Evolutionary conservation across 768 basidiomycete genomes (phyloP), one percentile per base, ranked within the genome.

Genomic region (Scleroderma bovista): DNA sequence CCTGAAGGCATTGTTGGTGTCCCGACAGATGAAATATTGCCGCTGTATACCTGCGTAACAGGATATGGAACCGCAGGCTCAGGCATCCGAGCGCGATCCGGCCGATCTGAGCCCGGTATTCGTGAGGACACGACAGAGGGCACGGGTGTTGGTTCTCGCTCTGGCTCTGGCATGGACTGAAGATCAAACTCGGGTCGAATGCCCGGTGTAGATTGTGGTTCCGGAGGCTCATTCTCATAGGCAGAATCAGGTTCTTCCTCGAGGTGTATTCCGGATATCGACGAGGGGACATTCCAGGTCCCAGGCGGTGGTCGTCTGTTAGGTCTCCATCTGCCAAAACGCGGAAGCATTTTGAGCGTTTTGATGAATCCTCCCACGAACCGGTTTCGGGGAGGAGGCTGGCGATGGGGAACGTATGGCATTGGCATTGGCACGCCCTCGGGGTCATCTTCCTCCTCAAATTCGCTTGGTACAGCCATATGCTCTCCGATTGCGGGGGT

Each of bases 331-430:
- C 46, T 48, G 15, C 49, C 38, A 50, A 59, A 51, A 34, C 56
- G 56, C 41, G 63, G 57, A 20, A 62, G 54, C 45, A 63, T 67
- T 53, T 63, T 69, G 8, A 74, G 47, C 4, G 68, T 66, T 1
- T 59, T 57, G 47, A 72, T 67, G 17, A 74, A 50, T 1, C 65
- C 62, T 16, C 60, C 62, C 4, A 66, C 48, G 15, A 69, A 50
- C 34, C 59, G 49, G 6, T 20, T 51, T n/a, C 53, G 46, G 24
- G 51, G 23, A 26, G 34, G 34, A 15, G 13, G 13, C 41, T 33
- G 54, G 17, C 44, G 55, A 20, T 51, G 48, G 2, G 54, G 54
- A 2, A 29, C 57, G 6, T 48, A 55, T 2, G 50, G 48, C 39
- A 40, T n/a, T n/a, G n/a, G n/a, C 22, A 12, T 24, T 13, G 4